phyloP scores from a whole-genome alignment of 1,139 yeast genomes.

The Pichia sp. region DNA sequence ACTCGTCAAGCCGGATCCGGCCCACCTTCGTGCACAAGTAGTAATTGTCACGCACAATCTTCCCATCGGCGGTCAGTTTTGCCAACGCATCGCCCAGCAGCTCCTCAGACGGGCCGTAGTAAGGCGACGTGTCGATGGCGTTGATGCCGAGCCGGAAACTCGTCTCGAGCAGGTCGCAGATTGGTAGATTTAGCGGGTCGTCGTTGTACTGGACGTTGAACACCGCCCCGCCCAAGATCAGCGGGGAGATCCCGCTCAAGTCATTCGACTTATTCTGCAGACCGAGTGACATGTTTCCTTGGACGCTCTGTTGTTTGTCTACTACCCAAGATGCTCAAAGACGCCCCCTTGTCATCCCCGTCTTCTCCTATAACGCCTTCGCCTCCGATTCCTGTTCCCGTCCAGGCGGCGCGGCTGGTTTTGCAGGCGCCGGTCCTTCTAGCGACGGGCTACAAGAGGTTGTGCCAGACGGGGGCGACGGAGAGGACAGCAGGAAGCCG shows the following conservation, averaged over 20 bases:
- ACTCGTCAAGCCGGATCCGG: conserved; percentile 58
- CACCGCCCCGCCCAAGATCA: conserved; percentile 85
- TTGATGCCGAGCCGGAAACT: conserved; percentile 68
- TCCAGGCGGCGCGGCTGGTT: neutral
- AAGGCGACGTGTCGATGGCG: conserved; percentile 88
- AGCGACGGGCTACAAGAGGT: conserved; percentile 7
- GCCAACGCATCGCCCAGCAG: conserved; percentile 65
- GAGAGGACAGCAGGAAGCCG: too few relatives aligned
- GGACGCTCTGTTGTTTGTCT: neutral
- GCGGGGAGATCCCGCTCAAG: conserved; percentile 43
- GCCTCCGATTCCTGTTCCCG: neutral
- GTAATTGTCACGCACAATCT: conserved; percentile 54
- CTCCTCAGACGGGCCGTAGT: conserved; percentile 84
- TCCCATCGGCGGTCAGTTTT: conserved; percentile 38
- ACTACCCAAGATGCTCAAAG: neutral
- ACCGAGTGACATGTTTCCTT: conserved; percentile 9
- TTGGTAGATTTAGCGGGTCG: conserved; percentile 57
- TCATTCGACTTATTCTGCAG: conserved; percentile 19
- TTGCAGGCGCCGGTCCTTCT: neutral
- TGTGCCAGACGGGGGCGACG: too few relatives aligned
- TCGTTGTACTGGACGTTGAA: conserved; percentile 73
- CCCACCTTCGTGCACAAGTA: conserved; percentile 87
- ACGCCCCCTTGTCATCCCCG: neutral
- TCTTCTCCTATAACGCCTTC: neutral
- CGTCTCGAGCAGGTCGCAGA: conserved; percentile 48